Percentiles rank a stretch among this genome's conserved stretches.
phyloP scores from a whole-genome alignment of 805 yeast species.

The Jamesozyma hellenica region DNA sequence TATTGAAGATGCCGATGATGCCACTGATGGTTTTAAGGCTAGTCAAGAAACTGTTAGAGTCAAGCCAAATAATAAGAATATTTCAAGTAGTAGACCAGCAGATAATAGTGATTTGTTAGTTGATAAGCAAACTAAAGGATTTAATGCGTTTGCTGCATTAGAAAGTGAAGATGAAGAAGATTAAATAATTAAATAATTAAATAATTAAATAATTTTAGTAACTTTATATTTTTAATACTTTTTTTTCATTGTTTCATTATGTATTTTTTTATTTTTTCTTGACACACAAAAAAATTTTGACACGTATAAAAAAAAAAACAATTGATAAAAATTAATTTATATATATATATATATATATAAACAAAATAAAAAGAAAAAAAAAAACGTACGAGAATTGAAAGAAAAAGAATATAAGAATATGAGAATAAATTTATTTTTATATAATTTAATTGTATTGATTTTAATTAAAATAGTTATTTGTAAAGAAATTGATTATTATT shows the following conservation, averaged over 20 bases:
- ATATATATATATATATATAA: too few species aligned
- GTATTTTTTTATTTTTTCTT: neutral
- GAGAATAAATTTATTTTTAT: too few species aligned
- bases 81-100: constrained; percentile 63
- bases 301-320: too few species aligned
- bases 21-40: constrained; percentile 27
- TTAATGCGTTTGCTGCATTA: constrained; percentile 77
- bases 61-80: constrained; percentile 64
- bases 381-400: too few species aligned
- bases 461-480: too few species aligned
- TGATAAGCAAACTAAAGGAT: constrained; percentile 53
- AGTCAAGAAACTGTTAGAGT: constrained; percentile 42
- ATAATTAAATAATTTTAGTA: too few species aligned
- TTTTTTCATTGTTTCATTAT: neutral
- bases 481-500: constrained; percentile 39
- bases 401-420: too few species aligned
- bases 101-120: constrained; percentile 64
- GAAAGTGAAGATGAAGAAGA: constrained; percentile 48
- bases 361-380: too few species aligned
- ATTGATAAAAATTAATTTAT: too few species aligned
- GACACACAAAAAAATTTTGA: neutral
- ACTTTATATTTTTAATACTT: too few species aligned
- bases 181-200: too few species aligned
- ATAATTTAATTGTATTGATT: too few species aligned
- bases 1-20: constrained; percentile 23